phyloP scores from a whole-genome alignment of 2,329 filamentous ascomycete species.

The Metarhizium robertsii region DNA sequence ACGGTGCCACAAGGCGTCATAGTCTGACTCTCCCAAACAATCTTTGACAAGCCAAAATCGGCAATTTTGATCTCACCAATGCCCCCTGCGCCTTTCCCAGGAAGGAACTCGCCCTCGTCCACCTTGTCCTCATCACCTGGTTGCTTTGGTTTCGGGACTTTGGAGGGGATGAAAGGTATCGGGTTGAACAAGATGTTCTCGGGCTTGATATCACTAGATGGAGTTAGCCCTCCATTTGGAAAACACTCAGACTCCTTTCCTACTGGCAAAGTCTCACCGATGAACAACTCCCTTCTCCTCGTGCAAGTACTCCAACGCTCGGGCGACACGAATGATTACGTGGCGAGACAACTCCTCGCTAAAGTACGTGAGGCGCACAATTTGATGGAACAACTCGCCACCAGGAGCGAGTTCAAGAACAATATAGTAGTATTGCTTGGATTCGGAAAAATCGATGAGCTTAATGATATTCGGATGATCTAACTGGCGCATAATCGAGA shows the following conservation, averaged over 20 bases:
- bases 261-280: constrained; percentile 48
- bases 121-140: constrained; percentile 95
- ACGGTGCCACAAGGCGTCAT: constrained; percentile 99
- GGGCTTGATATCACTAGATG: constrained; percentile 82
- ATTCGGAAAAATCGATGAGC: constrained; percentile 88
- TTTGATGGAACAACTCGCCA: constrained; percentile 96
- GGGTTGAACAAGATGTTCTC: constrained; percentile 95
- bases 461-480: constrained; percentile 96
- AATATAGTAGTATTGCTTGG: constrained; percentile 93
- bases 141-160: constrained; percentile 67
- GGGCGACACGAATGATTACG: constrained; percentile 91
- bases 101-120: constrained; percentile 89
- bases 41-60: constrained; percentile 94
- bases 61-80: constrained; percentile 96
- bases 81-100: constrained; percentile 72
- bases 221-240: neutral
- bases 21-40: constrained; percentile 95
- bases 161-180: constrained; percentile 70
- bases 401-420: constrained; percentile 90
- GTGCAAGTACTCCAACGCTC: constrained; percentile 86
- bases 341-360: constrained; percentile 92
- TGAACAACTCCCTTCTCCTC: constrained; percentile 94
- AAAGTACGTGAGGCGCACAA: constrained; percentile 95
- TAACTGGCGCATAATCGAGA: constrained; percentile 95
- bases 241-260: constrained; percentile 18